These are phyloP conservation scores for Cystobasidium onofrii DNA, from an alignment of 768 basidiomycete species.

Conservation along the genomic window DNA sequence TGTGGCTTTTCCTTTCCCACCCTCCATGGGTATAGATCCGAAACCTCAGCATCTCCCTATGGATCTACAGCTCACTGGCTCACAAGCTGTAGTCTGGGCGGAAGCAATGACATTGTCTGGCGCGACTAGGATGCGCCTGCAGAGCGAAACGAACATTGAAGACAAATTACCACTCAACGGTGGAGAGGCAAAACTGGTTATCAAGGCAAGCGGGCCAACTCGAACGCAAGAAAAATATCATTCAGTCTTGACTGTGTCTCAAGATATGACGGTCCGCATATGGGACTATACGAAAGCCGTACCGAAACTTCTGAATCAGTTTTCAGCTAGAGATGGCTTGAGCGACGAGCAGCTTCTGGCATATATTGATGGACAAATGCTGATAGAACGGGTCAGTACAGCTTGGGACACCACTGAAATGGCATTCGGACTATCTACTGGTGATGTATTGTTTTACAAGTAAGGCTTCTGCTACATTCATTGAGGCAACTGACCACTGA, in stretches of 20 bases:
- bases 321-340: constrained; percentile 15
- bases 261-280: constrained; percentile 61
- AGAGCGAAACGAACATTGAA: constrained; percentile 29
- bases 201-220: constrained; percentile 48
- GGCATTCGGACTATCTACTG: constrained; percentile 45
- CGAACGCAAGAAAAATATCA: constrained; percentile 41
- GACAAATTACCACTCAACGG: constrained; percentile 21
- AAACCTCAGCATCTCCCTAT: constrained; percentile 30
- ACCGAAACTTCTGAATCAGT: constrained; percentile 43
- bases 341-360: constrained; percentile 7
- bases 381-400: constrained; percentile 45
- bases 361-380: constrained; percentile 16
- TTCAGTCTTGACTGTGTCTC: constrained; percentile 56
- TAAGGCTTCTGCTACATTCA: constrained; percentile 28
- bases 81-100: neutral
- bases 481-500: neutral
- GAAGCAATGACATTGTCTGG: constrained; percentile 24
- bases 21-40: constrained; percentile 45
- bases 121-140: constrained; percentile 27
- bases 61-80: constrained; percentile 35
- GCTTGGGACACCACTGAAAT: constrained; percentile 47
- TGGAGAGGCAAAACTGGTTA: constrained; percentile 1
- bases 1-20: constrained; percentile 63
- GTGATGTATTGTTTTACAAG: constrained; percentile 47
- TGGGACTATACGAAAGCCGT: constrained; percentile 67